Evolutionary conservation across 805 yeast genomes (phyloP), one percentile per base, ranked within the genome.

Genomic region (Sugiyamaella marilandica): DNA sequence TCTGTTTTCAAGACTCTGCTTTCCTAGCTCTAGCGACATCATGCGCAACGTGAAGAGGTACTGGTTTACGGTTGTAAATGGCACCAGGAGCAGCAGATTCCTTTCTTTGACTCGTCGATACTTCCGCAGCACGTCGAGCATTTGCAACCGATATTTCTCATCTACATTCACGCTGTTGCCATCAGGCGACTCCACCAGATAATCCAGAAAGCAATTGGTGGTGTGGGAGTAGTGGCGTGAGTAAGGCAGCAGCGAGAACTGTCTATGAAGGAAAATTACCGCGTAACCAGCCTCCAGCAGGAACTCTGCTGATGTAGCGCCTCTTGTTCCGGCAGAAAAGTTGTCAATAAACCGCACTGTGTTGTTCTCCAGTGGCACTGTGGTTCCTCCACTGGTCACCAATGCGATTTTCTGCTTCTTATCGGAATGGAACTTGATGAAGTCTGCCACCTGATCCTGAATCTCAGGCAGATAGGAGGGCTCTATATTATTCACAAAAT

Each of bases 321-420:
- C 99, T 69, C 99, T 80, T 0, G 97, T 94, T 21, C 99, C 99
- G 21, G 98, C 98, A 58, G 94, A 84, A 68, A 94, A 94, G 65
- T 94, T 94, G 70, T 94, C 99, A 63, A 94, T 90, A 69, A 94
- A 94, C 50, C 99, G 73, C 5, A 94, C 99, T 0, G 99, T 94
- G 65, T 94, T 94, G 69, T 90, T 91, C 64, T 94, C 99, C 59
- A 94, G 73, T 0, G 99, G 99, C 0, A 94, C 99, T 0, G 97
- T 92, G 0, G 99, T 94, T 19, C 99, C 99, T 21, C 99, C 99
- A 8, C 92, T 83, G 0, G 99, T 94, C 2, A 92, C 95, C 44
- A 92, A 71, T 0, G 82, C 98, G 11, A 92, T 79, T 46, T 76
- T 80, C 50, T 76, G 73, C 2, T 75, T 63, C 35, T 65, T 59